Conservation (phyloP, 2,329 filamentous ascomycete species). For the Phaeosphaeria sp. region DNA sequence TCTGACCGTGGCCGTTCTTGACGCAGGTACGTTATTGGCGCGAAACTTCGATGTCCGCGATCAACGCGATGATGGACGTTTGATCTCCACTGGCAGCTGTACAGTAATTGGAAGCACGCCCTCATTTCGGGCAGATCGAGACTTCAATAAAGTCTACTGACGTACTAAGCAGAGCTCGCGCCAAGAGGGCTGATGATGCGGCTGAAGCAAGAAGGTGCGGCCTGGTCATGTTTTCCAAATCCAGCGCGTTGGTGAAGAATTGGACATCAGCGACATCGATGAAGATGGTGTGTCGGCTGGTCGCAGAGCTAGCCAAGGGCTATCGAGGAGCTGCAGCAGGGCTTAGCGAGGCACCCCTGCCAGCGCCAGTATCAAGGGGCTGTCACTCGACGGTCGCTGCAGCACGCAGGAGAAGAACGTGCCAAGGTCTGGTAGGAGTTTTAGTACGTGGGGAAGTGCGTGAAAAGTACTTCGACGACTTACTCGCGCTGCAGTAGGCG, state of each 20-base stretch:
- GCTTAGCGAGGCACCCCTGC: conserved; percentile 34
- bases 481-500: conserved; percentile 28
- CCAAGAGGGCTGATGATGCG: not conserved
- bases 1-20: conserved; percentile 17
- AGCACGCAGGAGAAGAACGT: conserved; percentile 38
- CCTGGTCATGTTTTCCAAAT: not conserved
- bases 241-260: conserved; percentile 8
- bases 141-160: not conserved
- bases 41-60: conserved; percentile 11
- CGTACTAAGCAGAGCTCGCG: not conserved
- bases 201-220: not conserved
- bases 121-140: not conserved
- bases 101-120: not conserved
- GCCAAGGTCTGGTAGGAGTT: conserved; percentile 30
- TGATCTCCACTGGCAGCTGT: not conserved
- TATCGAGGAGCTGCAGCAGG: not conserved
- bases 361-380: conserved; percentile 19
- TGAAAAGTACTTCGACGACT: conserved; percentile 26
- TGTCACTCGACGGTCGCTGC: conserved; percentile 15
- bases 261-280: conserved; percentile 12
- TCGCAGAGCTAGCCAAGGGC: conserved; percentile 20
- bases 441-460: conserved; percentile 34
- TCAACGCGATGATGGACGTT: not conserved
- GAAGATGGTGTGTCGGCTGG: conserved; percentile 10
- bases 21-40: conserved; percentile 38